Evolutionary conservation across 345 rosid genomes (phyloP).

Genomic region (Lagerstroemia speciosa): DNA sequence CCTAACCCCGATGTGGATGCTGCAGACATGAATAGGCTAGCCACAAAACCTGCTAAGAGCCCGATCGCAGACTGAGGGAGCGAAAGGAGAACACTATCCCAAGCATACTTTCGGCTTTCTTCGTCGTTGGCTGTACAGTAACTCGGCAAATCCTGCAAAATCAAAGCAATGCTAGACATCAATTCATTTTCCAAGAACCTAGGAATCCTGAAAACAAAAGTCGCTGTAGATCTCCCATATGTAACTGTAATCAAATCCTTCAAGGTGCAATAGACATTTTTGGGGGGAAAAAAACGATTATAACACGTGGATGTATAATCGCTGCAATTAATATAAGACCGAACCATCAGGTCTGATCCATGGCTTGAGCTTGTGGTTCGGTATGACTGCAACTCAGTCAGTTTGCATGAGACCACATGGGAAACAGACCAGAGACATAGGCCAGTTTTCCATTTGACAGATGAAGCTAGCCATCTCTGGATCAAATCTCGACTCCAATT

Average conservation of each 20-base stretch:
- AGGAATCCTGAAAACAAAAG: background rate
- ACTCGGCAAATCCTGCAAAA: constrained; percentile 37
- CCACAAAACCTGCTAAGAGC: constrained; percentile 47
- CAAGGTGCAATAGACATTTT: too few species aligned
- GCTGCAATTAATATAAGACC: too few species aligned
- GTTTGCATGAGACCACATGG: too few species aligned
- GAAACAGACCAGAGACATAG: background rate
- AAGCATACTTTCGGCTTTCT: constrained; percentile 22
- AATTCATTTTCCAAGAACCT: background rate
- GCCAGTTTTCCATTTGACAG: background rate
- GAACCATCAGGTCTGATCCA: too few species aligned
- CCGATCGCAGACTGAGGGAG: constrained; percentile 59
- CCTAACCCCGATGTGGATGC: constrained; percentile 34
- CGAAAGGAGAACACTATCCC: constrained; percentile 33
- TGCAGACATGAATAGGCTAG: constrained; percentile 44
- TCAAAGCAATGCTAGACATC: background rate
- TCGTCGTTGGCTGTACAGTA: constrained; percentile 17
- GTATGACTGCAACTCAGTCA: too few species aligned
- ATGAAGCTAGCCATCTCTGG: background rate
- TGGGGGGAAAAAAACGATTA: too few species aligned
- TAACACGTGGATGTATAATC: too few species aligned
- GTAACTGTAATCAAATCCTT: too few species aligned
- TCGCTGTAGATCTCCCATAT: too few species aligned
- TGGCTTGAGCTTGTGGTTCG: too few species aligned
- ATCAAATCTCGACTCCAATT: background rate